A percentile compares a stretch with the other conserved stretches of the same genome.
Evolutionary conservation across 768 basidiomycete species (phyloP).

Genomic region (Hortiboletus campestris): DNA sequence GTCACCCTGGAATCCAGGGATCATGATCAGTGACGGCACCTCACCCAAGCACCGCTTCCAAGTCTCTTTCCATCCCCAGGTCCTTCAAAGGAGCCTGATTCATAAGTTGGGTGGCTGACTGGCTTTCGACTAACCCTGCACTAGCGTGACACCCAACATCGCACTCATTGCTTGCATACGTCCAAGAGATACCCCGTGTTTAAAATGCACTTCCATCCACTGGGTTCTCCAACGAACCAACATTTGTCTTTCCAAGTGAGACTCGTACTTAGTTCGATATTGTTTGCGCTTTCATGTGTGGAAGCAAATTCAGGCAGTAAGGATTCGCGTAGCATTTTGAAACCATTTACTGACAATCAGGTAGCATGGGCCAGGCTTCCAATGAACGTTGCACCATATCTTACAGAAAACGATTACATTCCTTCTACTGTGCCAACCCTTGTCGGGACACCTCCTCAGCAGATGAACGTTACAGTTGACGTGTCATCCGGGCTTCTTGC

Average conservation of each 20-base stretch:
- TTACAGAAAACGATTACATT: slow-evolving; percentile 8
- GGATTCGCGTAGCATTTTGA: neutral
- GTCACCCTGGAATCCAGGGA: too few relatives aligned
- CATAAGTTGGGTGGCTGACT: too few relatives aligned
- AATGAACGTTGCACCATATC: slow-evolving; percentile 19
- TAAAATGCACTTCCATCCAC: too few relatives aligned
- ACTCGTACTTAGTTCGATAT: neutral
- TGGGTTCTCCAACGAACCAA: neutral
- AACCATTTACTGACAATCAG: neutral
- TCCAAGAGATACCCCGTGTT: too few relatives aligned
- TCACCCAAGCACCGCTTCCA: too few relatives aligned
- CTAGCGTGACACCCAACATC: too few relatives aligned
- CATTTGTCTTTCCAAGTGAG: neutral
- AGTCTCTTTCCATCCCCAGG: too few relatives aligned
- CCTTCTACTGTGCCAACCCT: slow-evolving; percentile 20
- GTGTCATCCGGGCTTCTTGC: slow-evolving; percentile 11
- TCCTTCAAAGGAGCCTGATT: too few relatives aligned
- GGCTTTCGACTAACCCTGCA: too few relatives aligned
- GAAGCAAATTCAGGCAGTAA: slow-evolving; percentile 17
- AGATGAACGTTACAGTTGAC: slow-evolving; percentile 25
- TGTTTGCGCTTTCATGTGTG: slow-evolving; percentile 2
- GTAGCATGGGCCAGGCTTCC: slow-evolving; percentile 28
- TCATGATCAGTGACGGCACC: too few relatives aligned
- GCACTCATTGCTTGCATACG: too few relatives aligned
- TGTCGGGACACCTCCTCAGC: slow-evolving; percentile 29